These are phyloP conservation scores for Microdochium paspali DNA, from an alignment of 2,329 filamentous ascomycete species.

Conservation along the genomic window DNA sequence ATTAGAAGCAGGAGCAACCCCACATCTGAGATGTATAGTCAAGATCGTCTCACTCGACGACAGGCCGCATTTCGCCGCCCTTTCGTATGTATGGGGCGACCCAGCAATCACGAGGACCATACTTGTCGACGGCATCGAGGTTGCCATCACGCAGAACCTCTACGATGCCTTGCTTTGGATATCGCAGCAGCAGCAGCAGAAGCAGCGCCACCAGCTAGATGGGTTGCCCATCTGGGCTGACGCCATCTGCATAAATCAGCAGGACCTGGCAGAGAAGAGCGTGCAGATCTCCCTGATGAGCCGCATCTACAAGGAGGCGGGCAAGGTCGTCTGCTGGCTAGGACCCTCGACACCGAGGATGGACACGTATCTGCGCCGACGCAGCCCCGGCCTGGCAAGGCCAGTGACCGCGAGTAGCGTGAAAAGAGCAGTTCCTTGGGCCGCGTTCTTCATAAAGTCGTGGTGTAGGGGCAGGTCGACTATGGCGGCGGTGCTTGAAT, in stretches of 20 bases:
- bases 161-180: slow-evolving; percentile 5
- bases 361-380: neutral
- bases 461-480: neutral
- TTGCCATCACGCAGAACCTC: neutral
- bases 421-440: too few relatives aligned
- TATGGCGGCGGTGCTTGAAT: neutral
- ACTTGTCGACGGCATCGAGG: slow-evolving; percentile 1
- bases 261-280: slow-evolving; percentile 2
- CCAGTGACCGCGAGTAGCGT: too few relatives aligned
- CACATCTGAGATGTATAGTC: neutral
- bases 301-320: slow-evolving; percentile 3
- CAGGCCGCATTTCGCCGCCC: neutral
- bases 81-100: neutral
- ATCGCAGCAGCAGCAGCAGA: neutral
- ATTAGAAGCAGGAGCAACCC: too few relatives aligned
- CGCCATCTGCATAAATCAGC: slow-evolving; percentile 8
- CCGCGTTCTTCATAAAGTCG: too few relatives aligned
- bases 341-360: neutral
- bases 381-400: too few relatives aligned
- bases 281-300: slow-evolving; percentile 5
- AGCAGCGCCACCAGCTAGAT: too few relatives aligned
- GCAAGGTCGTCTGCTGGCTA: slow-evolving; percentile 5
- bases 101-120: neutral
- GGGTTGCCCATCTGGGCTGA: slow-evolving; percentile 8
- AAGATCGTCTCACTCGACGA: neutral